Evolutionary conservation across 331 rosid species (phyloP).

Genomic region (Stylosanthes scabra): DNA sequence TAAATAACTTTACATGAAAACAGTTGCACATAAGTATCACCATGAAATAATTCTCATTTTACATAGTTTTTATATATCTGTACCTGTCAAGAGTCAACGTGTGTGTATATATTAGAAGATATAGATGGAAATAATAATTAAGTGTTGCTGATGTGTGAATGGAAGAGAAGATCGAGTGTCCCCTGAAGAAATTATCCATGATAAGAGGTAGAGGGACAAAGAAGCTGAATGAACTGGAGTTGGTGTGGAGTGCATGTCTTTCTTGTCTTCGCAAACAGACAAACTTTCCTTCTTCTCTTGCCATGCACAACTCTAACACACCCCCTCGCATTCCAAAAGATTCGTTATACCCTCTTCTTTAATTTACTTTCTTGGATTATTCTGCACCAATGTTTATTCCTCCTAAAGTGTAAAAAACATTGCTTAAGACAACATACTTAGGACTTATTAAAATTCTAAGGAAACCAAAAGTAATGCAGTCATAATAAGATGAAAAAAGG

Average conservation of each 20-base stretch:
- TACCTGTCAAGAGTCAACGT: too few relatives aligned
- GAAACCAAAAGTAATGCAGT: too few relatives aligned
- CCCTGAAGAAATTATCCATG: conserved; percentile 22
- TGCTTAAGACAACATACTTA: too few relatives aligned
- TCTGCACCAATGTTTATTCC: not conserved
- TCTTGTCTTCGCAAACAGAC: conserved; percentile 67
- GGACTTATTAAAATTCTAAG: too few relatives aligned
- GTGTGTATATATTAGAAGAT: too few relatives aligned
- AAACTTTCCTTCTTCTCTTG: conserved; percentile 50
- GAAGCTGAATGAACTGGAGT: conserved; percentile 46
- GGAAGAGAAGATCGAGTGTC: not conserved
- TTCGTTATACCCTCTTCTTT: not conserved
- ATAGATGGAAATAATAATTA: too few relatives aligned
- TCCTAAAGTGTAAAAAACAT: not conserved
- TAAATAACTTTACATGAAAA: too few relatives aligned
- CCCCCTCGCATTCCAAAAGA: conserved; percentile 38
- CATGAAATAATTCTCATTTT: too few relatives aligned
- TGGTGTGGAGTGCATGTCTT: conserved; percentile 44
- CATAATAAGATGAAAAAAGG: conserved; percentile 19
- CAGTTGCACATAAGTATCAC: too few relatives aligned
- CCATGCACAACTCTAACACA: conserved; percentile 61
- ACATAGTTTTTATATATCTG: too few relatives aligned
- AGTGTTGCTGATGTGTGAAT: not conserved
- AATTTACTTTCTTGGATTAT: conserved; percentile 29
- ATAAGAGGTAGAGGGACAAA: conserved; percentile 31